These are phyloP conservation scores for Alloascoidea africana DNA, from an alignment of 805 yeast genomes.

Conservation along the genomic window DNA sequence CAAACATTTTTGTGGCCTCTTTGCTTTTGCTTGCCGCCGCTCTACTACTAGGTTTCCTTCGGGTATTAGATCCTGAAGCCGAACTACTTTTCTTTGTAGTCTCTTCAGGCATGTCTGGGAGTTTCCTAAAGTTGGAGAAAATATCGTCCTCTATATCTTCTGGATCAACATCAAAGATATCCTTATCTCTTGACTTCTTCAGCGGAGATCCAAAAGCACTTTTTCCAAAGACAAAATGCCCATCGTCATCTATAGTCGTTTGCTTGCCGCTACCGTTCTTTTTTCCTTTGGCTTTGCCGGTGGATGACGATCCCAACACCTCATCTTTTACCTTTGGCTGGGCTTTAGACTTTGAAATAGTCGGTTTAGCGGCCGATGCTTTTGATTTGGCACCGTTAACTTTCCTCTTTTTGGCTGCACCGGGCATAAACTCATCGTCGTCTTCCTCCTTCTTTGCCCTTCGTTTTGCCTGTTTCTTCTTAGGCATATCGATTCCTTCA, in stretches of 20 bases:
- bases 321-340: neutral
- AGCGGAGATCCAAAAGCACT: neutral
- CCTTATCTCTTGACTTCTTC: neutral
- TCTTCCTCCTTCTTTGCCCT: too few relatives aligned
- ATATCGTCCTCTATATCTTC: neutral
- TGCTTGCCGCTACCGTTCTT: neutral
- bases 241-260: neutral
- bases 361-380: neutral
- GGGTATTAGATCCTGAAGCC: too few relatives aligned
- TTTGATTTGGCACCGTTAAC: neutral
- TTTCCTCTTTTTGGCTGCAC: slow-evolving; percentile 1
- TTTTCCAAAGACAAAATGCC: neutral
- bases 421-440: neutral
- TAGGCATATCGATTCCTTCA: neutral
- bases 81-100: neutral
- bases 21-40: neutral
- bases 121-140: neutral
- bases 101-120: too few relatives aligned
- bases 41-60: neutral
- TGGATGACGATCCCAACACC: neutral
- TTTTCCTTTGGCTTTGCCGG: neutral
- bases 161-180: neutral
- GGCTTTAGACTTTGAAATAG: neutral
- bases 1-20: neutral
- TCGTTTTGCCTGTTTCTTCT: neutral